A percentile compares a stretch with the other conserved stretches of the same genome.
phyloP scores from a whole-genome alignment of 371 early-diverging fungal species.

The Lichtheimia hyalospora region DNA sequence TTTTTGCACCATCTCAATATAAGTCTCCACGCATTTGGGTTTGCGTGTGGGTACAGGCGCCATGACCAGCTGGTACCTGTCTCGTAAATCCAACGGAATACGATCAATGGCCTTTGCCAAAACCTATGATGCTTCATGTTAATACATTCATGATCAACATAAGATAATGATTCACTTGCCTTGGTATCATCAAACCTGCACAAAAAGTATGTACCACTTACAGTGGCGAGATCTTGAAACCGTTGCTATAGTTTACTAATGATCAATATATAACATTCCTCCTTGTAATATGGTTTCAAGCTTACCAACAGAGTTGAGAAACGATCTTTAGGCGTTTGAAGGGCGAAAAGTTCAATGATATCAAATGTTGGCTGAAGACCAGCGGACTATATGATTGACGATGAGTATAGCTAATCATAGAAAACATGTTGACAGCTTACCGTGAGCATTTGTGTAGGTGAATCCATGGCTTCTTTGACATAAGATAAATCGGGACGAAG shows the following conservation, averaged over 20 bases:
- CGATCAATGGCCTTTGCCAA: slow-evolving; percentile 70
- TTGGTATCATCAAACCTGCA: slow-evolving; percentile 74
- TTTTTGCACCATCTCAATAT: slow-evolving; percentile 36
- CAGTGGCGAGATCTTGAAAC: slow-evolving; percentile 69
- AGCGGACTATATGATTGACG: slow-evolving; percentile 55
- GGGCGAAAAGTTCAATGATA: slow-evolving; percentile 79
- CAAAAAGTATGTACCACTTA: slow-evolving; percentile 73
- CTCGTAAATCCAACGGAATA: slow-evolving; percentile 56
- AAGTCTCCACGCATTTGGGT: slow-evolving; percentile 19
- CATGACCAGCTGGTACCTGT: slow-evolving; percentile 66
- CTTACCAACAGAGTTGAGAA: slow-evolving; percentile 67
- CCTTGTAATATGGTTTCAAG: neutral
- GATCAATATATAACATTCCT: neutral
- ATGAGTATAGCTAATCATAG: neutral
- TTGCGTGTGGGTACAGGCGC: slow-evolving; percentile 63
- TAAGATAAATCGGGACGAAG: slow-evolving; percentile 25
- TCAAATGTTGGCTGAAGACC: slow-evolving; percentile 80
- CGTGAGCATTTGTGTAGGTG: slow-evolving; percentile 25
- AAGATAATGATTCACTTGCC: slow-evolving; percentile 20
- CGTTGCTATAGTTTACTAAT: slow-evolving; percentile 36
- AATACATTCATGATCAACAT: neutral
- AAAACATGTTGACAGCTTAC: neutral
- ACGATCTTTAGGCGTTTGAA: slow-evolving; percentile 65
- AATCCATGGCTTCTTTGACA: slow-evolving; percentile 29
- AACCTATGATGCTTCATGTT: slow-evolving; percentile 15